Conservation (phyloP, 345 rosid species). For the Eucalyptus pumila region DNA sequence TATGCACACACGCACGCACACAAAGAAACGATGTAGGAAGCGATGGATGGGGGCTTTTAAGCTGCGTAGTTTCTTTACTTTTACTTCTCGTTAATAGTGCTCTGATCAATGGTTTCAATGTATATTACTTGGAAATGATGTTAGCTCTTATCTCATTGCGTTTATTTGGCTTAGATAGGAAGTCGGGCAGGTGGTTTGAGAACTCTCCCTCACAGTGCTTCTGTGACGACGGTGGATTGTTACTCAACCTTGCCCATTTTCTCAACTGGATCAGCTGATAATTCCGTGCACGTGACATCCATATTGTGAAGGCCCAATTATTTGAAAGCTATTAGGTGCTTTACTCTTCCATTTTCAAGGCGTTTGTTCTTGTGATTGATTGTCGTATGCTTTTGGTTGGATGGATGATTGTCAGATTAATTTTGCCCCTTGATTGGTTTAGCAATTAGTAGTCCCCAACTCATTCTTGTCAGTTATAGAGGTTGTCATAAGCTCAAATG, state of each 20-base stretch:
- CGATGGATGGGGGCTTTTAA: background rate
- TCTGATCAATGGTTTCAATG: background rate
- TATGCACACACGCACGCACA: background rate
- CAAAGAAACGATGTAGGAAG: background rate
- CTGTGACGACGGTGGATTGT: conserved; percentile 60
- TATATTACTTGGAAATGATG: background rate
- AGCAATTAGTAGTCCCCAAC: background rate
- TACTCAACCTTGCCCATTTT: conserved; percentile 57
- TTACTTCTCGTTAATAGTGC: background rate
- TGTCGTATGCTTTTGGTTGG: background rate
- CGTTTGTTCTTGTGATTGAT: background rate
- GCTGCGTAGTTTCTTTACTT: background rate
- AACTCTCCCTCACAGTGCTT: conserved; percentile 51
- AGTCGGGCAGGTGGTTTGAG: conserved; percentile 28
- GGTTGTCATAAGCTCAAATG: background rate
- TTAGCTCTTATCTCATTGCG: background rate
- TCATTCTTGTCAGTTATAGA: background rate
- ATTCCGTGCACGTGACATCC: conserved; percentile 54
- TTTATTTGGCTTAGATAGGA: conserved; percentile 17
- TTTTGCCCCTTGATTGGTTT: background rate
- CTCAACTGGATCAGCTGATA: conserved; percentile 58
- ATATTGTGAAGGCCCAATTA: background rate
- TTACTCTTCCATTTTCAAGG: background rate
- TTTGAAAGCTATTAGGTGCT: background rate
- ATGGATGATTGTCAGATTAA: background rate